A percentile compares a stretch with the other conserved stretches of the same genome.
Conservation (phyloP, 2,329 filamentous ascomycete genomes). For the Diaporthe velutina region DNA sequence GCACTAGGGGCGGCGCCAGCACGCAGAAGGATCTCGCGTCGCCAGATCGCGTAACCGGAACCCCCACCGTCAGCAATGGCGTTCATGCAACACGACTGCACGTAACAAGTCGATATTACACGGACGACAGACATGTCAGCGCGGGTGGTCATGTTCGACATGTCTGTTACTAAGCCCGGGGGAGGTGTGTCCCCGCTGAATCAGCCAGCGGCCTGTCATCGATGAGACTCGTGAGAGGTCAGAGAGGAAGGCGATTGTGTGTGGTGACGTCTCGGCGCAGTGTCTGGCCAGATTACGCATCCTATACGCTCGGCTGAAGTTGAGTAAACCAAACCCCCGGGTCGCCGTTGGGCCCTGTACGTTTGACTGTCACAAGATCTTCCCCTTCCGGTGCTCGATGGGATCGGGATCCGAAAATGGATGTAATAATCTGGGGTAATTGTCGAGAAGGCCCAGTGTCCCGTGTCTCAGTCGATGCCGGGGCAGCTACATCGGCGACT, state of each 20-base stretch:
- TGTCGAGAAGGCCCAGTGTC: background rate
- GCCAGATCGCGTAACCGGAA: slow-evolving; percentile 20
- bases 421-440: slow-evolving; percentile 16
- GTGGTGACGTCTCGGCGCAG: background rate
- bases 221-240: background rate
- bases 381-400: background rate
- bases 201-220: background rate
- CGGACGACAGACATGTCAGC: slow-evolving; percentile 7
- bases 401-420: slow-evolving; percentile 1
- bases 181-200: background rate
- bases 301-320: background rate
- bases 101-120: background rate
- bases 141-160: background rate
- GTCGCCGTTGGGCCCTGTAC: background rate
- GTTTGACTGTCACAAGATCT: slow-evolving; percentile 1
- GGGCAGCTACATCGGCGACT: background rate
- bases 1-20: background rate
- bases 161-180: background rate
- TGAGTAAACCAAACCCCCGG: background rate
- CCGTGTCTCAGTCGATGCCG: background rate
- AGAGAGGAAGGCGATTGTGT: background rate
- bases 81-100: slow-evolving; percentile 25
- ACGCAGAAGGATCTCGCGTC: slow-evolving; percentile 11
- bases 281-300: background rate
- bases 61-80: background rate